phyloP scores from a whole-genome alignment of 139 green algal species.

The Limnomonas spitsbergensis region DNA sequence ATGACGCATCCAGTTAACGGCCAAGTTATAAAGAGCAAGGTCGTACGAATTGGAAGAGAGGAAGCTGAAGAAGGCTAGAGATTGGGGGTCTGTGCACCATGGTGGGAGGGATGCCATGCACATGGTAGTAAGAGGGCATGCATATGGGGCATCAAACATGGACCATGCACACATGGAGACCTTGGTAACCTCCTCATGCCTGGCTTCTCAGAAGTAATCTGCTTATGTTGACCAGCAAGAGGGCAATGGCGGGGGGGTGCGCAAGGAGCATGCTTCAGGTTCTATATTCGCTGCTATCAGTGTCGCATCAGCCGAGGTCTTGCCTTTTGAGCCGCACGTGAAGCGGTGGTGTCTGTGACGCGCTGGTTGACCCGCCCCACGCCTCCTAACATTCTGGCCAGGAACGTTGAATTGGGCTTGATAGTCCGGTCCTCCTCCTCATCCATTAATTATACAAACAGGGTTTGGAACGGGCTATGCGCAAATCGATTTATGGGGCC shows the following conservation, averaged over 20 bases:
- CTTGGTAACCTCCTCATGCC: too few relatives aligned
- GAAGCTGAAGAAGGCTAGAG: too few relatives aligned
- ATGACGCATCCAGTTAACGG: neutral
- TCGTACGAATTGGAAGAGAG: too few relatives aligned
- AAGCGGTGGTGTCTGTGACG: neutral
- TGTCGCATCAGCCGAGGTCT: neutral
- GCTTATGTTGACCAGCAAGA: neutral
- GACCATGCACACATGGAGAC: too few relatives aligned
- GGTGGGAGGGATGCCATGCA: too few relatives aligned
- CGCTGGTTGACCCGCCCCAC: neutral
- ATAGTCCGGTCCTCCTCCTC: neutral
- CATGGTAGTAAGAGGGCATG: too few relatives aligned
- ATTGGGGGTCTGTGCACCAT: too few relatives aligned
- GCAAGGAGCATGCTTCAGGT: neutral
- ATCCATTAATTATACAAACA: too few relatives aligned
- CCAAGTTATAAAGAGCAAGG: too few relatives aligned
- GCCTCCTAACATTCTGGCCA: neutral
- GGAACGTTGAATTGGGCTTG: neutral
- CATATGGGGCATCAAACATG: constrained; percentile 5
- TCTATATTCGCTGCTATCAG: neutral
- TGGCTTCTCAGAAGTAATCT: neutral
- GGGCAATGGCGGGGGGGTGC: neutral
- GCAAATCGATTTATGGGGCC: too few relatives aligned
- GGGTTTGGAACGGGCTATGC: too few relatives aligned
- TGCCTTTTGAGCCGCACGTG: neutral